phyloP scores from a whole-genome alignment of 768 basidiomycete genomes.

The Astraeus odoratus region DNA sequence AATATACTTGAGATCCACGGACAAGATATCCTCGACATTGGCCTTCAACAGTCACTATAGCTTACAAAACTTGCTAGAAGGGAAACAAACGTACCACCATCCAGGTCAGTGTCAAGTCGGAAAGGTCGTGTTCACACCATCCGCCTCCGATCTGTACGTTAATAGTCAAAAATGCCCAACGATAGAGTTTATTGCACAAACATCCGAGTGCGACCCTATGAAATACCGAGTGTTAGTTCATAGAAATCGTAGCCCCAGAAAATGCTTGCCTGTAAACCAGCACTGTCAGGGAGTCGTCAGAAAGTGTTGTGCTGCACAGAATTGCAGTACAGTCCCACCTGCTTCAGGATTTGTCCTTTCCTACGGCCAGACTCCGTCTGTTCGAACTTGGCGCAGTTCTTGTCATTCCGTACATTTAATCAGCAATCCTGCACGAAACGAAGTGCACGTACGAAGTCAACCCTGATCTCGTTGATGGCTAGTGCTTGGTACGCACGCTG shows the following conservation, averaged over 20 bases:
- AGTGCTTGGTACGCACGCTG: slow-evolving; percentile 63
- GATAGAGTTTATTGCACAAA: neutral
- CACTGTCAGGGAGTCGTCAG: slow-evolving; percentile 34
- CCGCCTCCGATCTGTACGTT: slow-evolving; percentile 58
- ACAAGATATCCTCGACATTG: slow-evolving; percentile 48
- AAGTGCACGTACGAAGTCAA: slow-evolving; percentile 52
- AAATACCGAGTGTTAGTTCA: slow-evolving; percentile 5
- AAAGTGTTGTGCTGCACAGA: neutral
- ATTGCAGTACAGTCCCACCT: slow-evolving; percentile 31
- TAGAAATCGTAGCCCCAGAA: neutral
- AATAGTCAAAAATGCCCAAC: slow-evolving; percentile 1
- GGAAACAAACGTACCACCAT: slow-evolving; percentile 45
- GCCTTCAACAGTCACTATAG: slow-evolving; percentile 31
- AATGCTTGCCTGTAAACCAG: slow-evolving; percentile 61
- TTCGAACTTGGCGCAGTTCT: slow-evolving; percentile 60
- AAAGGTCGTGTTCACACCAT: slow-evolving; percentile 58
- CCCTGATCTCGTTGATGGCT: slow-evolving; percentile 59
- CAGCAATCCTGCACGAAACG: neutral
- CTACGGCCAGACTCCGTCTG: slow-evolving; percentile 45
- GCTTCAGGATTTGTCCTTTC: slow-evolving; percentile 55
- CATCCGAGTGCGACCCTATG: slow-evolving; percentile 25
- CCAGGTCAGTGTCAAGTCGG: slow-evolving; percentile 58
- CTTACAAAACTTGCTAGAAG: neutral
- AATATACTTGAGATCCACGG: slow-evolving; percentile 50
- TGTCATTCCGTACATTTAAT: neutral